These are phyloP conservation scores for Pseudonitzschia delicatissima DNA, from an alignment of 108 stramenopile genomes.

Conservation along the genomic window DNA sequence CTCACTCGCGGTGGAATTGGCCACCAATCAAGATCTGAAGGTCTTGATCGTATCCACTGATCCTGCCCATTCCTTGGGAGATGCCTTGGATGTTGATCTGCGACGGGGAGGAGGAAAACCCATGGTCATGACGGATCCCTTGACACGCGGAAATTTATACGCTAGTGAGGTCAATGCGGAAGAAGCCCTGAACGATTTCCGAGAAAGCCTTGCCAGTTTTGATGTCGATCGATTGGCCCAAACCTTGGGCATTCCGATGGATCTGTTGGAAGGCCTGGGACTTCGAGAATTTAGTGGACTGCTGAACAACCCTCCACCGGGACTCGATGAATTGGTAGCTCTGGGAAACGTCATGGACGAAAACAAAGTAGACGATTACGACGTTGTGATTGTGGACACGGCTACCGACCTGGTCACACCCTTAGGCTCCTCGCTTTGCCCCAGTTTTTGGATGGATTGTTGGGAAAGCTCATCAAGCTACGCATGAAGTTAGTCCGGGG, in stretches of 20 bases:
- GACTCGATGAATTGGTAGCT: conserved; percentile 92
- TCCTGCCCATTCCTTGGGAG: conserved; percentile 95
- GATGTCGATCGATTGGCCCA: conserved; percentile 62
- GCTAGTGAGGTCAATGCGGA: conserved; percentile 86
- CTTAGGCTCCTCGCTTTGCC: conserved; percentile 85
- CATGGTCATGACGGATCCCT: conserved; percentile 55
- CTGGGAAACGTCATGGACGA: conserved; percentile 81
- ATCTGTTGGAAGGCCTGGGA: conserved; percentile 68
- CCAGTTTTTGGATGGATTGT: conserved; percentile 80
- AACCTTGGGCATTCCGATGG: conserved; percentile 56
- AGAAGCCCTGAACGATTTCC: conserved; percentile 74
- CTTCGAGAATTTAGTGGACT: conserved; percentile 73
- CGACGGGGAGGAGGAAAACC: conserved; percentile 44
- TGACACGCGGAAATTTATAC: conserved; percentile 60
- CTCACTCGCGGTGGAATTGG: conserved; percentile 80
- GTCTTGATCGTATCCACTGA: conserved; percentile 93
- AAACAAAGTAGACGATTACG: conserved; percentile 57
- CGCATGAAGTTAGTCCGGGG: conserved; percentile 64
- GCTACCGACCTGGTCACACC: conserved; percentile 93
- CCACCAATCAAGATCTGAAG: conserved; percentile 68
- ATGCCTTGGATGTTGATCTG: conserved; percentile 85
- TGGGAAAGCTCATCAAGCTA: conserved; percentile 76
- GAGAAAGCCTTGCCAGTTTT: conserved; percentile 56
- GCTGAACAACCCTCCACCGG: conserved; percentile 91
- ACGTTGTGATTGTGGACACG: conserved; percentile 89